Conservation (phyloP, 345 rosid genomes). For the Diplotaxis tenuifolia region DNA sequence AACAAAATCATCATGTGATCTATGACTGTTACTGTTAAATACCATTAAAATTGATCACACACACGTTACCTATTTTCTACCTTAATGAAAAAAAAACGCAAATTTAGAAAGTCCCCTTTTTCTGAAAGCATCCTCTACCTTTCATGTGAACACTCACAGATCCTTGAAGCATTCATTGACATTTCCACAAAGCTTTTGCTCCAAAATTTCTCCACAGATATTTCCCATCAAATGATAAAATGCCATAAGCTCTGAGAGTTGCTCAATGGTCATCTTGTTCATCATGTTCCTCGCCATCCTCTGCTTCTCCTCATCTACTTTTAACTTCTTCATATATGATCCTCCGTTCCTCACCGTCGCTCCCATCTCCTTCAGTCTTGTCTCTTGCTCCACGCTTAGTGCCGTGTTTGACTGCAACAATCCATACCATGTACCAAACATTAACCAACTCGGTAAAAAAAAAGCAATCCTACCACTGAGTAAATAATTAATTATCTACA, state of each 20-base stretch:
- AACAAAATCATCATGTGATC: too few relatives aligned
- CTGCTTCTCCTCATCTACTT: constrained; percentile 62
- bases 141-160: background rate
- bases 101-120: too few relatives aligned
- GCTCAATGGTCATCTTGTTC: constrained; percentile 69
- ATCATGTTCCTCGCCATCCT: constrained; percentile 58
- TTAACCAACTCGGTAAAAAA: background rate
- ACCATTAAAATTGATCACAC: too few relatives aligned
- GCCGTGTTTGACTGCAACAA: constrained; percentile 66
- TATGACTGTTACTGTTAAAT: too few relatives aligned
- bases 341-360: constrained; percentile 89
- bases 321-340: constrained; percentile 56
- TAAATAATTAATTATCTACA: background rate
- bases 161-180: constrained; percentile 29
- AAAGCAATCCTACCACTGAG: constrained; percentile 10
- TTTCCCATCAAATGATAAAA: constrained; percentile 78
- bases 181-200: constrained; percentile 46
- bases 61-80: too few relatives aligned
- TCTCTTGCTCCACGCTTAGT: constrained; percentile 69
- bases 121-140: too few relatives aligned
- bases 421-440: background rate
- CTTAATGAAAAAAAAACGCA: too few relatives aligned
- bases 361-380: constrained; percentile 86
- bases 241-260: constrained; percentile 70
- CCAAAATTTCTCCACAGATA: constrained; percentile 71